phyloP scores from a whole-genome alignment of 2,329 filamentous ascomycete species.

The Nigrospora sphaerica region DNA sequence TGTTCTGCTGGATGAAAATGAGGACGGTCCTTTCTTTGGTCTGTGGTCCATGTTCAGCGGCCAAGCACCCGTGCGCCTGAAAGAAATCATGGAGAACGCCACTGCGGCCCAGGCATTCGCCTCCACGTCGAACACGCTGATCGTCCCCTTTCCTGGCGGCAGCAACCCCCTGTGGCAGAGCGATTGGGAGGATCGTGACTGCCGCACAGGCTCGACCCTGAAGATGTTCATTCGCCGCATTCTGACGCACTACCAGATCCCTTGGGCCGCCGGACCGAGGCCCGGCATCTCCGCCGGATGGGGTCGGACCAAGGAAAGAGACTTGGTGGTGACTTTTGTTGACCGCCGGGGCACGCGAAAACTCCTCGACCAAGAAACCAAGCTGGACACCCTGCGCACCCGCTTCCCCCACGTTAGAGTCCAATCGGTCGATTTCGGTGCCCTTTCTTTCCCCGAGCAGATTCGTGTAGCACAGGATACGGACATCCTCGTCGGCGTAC shows the following conservation, averaged over 20 bases:
- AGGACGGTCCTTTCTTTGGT: too few species aligned
- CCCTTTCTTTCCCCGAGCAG: conserved; percentile 29
- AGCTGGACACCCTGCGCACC: not conserved
- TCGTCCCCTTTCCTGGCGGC: not conserved
- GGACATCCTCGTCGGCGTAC: conserved; percentile 34
- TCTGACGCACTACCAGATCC: not conserved
- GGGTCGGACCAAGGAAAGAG: too few species aligned
- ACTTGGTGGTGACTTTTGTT: not conserved
- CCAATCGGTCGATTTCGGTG: conserved; percentile 26
- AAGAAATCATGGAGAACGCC: too few species aligned
- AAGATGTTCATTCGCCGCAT: not conserved
- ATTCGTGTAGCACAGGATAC: conserved; percentile 24
- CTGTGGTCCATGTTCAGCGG: too few species aligned
- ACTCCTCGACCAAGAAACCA: not conserved
- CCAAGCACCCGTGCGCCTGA: too few species aligned
- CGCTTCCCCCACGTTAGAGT: not conserved
- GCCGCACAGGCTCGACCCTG: not conserved
- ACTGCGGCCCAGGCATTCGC: too few species aligned
- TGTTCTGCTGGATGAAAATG: too few species aligned
- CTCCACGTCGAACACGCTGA: not conserved
- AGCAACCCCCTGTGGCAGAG: not conserved
- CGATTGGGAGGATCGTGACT: not conserved
- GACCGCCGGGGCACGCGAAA: not conserved
- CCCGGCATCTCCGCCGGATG: not conserved
- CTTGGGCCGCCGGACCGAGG: not conserved